These are phyloP conservation scores for Pseudozyma tsukubaensis DNA, from an alignment of 1,284 basidiomycete species.

Conservation along the genomic window DNA sequence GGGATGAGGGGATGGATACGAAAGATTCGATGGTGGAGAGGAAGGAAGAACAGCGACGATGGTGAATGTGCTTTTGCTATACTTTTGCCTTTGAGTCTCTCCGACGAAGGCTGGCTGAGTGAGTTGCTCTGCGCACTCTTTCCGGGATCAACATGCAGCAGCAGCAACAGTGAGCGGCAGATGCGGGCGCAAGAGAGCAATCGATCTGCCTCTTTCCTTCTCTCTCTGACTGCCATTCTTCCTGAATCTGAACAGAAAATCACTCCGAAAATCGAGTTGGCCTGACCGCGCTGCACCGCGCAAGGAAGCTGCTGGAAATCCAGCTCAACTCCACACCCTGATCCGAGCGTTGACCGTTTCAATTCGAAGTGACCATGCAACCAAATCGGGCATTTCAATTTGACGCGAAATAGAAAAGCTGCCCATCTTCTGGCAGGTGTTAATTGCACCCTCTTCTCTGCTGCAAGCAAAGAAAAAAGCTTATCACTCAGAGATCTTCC, in stretches of 20 bases:
- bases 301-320: constrained; percentile 31
- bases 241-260: constrained; percentile 3
- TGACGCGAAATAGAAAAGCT: background rate
- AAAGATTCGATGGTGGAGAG: constrained; percentile 32
- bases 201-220: constrained; percentile 5
- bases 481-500: constrained; percentile 33
- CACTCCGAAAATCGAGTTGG: constrained; percentile 3
- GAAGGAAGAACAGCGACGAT: constrained; percentile 20
- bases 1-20: constrained; percentile 15
- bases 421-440: background rate
- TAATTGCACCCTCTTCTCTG: background rate
- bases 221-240: background rate
- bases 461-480: background rate
- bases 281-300: constrained; percentile 11
- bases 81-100: background rate
- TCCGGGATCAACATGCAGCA: constrained; percentile 6
- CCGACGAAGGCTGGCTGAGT: background rate
- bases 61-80: constrained; percentile 3
- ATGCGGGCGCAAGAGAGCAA: constrained; percentile 6
- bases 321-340: constrained; percentile 6
- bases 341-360: constrained; percentile 14
- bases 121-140: background rate
- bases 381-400: background rate
- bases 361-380: no score
- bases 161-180: background rate